phyloP scores from a whole-genome alignment of 805 yeast genomes.

The Candida boidinii region DNA sequence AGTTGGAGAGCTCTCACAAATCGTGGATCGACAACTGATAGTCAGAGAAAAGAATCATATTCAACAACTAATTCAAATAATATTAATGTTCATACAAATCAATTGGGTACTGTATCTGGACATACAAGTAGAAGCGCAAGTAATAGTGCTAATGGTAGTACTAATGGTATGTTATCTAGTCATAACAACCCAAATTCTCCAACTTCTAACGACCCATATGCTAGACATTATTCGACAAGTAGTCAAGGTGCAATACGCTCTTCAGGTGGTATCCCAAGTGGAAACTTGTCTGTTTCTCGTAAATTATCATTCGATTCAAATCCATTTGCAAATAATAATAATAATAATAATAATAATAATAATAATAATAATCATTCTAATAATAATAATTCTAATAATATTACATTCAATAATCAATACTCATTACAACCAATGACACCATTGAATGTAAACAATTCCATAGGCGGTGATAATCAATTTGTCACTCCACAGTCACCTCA shows the following conservation, averaged over 20 bases:
- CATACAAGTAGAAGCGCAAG: constrained; percentile 12
- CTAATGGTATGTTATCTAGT: constrained; percentile 2
- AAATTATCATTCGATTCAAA: too few relatives aligned
- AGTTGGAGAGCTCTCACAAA: constrained; percentile 18
- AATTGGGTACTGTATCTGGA: too few relatives aligned
- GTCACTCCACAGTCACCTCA: too few relatives aligned
- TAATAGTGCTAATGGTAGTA: constrained; percentile 5
- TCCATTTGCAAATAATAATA: not conserved
- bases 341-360: not conserved
- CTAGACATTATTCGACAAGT: too few relatives aligned
- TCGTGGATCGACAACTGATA: constrained; percentile 14
- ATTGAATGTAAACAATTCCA: too few relatives aligned
- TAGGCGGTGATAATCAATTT: too few relatives aligned
- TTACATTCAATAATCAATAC: too few relatives aligned
- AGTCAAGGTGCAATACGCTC: too few relatives aligned
- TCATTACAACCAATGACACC: too few relatives aligned
- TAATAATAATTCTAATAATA: not conserved
- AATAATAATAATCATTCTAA: not conserved
- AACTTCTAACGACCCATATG: not conserved
- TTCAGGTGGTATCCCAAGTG: too few relatives aligned
- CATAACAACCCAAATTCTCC: too few relatives aligned
- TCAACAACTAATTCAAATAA: constrained; percentile 2
- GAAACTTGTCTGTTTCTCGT: too few relatives aligned
- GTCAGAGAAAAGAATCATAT: constrained; percentile 8
- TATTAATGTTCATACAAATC: constrained; percentile 2